Evolutionary conservation across 1,139 yeast species (phyloP).

Genomic region (Sugiyamaella paludigena): DNA sequence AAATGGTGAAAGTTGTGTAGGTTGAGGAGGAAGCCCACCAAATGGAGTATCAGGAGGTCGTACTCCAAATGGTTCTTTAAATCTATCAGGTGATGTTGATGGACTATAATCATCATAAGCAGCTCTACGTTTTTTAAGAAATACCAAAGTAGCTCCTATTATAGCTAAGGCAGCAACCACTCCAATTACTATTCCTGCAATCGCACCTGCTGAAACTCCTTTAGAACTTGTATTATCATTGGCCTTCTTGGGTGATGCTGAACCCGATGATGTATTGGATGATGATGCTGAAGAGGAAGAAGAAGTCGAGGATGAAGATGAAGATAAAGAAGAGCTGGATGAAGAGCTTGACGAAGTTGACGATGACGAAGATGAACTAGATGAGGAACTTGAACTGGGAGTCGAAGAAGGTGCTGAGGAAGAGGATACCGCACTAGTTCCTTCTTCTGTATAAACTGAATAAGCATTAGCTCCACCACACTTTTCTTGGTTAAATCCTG

Average conservation of each 20-base stretch:
- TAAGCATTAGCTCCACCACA: slow-evolving; percentile 59
- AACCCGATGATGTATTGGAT: slow-evolving; percentile 18
- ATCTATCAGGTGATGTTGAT: slow-evolving; percentile 32
- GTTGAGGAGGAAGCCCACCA: slow-evolving; percentile 14
- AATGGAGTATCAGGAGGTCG: slow-evolving; percentile 21
- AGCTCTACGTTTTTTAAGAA: slow-evolving; percentile 43
- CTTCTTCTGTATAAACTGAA: slow-evolving; percentile 41
- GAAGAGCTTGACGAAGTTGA: slow-evolving; percentile 19
- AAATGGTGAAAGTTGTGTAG: slow-evolving; percentile 43
- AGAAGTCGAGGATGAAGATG: slow-evolving; percentile 16
- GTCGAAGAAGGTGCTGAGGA: slow-evolving; percentile 21
- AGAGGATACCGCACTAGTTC: slow-evolving; percentile 23
- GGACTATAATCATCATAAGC: slow-evolving; percentile 52
- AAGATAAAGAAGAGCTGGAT: slow-evolving; percentile 15
- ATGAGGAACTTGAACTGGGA: slow-evolving; percentile 23
- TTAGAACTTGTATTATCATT: slow-evolving; percentile 26
- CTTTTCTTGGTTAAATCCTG: slow-evolving; percentile 48
- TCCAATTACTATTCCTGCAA: slow-evolving; percentile 36
- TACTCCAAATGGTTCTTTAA: slow-evolving; percentile 32
- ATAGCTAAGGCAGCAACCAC: slow-evolving; percentile 39
- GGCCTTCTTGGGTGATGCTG: slow-evolving; percentile 10
- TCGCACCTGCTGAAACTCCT: slow-evolving; percentile 33
- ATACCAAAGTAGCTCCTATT: slow-evolving; percentile 46
- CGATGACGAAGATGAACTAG: slow-evolving; percentile 24
- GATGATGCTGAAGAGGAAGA: slow-evolving; percentile 24